phyloP scores from a whole-genome alignment of 305 asterid species.

The Fraxinus xanthoxyloides region DNA sequence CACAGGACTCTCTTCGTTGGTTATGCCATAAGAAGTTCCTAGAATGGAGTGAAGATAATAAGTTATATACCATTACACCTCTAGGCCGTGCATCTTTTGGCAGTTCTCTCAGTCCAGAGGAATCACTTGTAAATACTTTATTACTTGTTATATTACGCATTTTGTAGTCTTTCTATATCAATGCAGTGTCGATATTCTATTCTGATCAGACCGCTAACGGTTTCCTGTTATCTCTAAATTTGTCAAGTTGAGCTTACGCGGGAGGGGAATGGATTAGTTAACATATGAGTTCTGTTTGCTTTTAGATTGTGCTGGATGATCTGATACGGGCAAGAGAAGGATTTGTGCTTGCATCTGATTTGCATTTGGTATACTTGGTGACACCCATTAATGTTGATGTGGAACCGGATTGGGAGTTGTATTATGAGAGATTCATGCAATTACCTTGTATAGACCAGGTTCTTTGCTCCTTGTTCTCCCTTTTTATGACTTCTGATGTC shows the following conservation, averaged over 20 bases:
- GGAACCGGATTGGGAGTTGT: constrained; percentile 97
- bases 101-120: constrained; percentile 97
- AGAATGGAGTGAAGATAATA: constrained; percentile 91
- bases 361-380: constrained; percentile 95
- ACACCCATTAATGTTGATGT: constrained; percentile 96
- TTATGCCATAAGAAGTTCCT: constrained; percentile 87
- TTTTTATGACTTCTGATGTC: constrained; percentile 9
- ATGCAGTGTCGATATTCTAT: constrained; percentile 21
- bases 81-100: constrained; percentile 98
- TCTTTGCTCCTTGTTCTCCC: constrained; percentile 14
- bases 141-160: constrained; percentile 12
- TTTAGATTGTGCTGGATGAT: constrained; percentile 95
- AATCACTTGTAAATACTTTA: constrained; percentile 72
- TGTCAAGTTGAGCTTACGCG: constrained; percentile 12
- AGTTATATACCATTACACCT: constrained; percentile 91
- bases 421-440: constrained; percentile 93
- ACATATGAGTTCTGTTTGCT: constrained; percentile 24
- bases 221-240: constrained; percentile 17
- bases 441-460: constrained; percentile 92
- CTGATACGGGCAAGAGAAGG: constrained; percentile 97
- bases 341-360: constrained; percentile 95
- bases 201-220: neutral
- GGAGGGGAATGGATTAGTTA: constrained; percentile 9
- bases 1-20: constrained; percentile 98
- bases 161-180: constrained; percentile 6